These are phyloP conservation scores for Theileria sp. DNA, from an alignment of 169 alveolate genomes.

Conservation along the genomic window DNA sequence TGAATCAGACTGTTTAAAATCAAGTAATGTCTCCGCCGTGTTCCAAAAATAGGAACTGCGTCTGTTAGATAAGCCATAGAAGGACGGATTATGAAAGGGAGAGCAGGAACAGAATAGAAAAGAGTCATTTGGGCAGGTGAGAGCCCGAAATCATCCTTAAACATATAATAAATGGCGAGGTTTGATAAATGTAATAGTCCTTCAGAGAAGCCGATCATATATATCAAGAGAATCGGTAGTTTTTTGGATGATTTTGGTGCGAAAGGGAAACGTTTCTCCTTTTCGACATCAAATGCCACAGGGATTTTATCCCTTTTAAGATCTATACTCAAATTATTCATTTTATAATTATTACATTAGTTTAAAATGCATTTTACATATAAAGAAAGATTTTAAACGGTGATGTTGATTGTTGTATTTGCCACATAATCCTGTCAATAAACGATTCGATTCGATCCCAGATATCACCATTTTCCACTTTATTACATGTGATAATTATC, in stretches of 20 bases:
- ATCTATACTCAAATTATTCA: conserved; percentile 2
- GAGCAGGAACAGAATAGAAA: conserved; percentile 72
- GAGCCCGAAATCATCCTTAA: conserved; percentile 80
- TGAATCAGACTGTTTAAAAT: conserved; percentile 17
- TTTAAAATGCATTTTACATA: background rate
- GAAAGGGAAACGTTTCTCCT: background rate
- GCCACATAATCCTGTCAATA: background rate
- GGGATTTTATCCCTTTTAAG: background rate
- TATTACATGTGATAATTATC: background rate
- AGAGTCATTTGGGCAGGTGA: conserved; percentile 54
- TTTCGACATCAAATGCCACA: conserved; percentile 3
- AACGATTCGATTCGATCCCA: background rate
- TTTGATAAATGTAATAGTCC: conserved; percentile 87
- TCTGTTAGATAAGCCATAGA: conserved; percentile 83
- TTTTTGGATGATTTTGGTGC: conserved; percentile 18
- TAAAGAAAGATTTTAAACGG: background rate
- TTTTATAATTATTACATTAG: background rate
- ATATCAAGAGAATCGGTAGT: conserved; percentile 60
- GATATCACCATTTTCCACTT: background rate
- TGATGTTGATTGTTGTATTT: background rate
- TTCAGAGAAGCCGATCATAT: conserved; percentile 86
- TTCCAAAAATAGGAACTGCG: conserved; percentile 74
- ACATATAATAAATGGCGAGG: conserved; percentile 82
- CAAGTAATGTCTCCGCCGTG: conserved; percentile 13
- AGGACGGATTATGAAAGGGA: conserved; percentile 84